phyloP scores from a whole-genome alignment of 139 green algal species.

The Chlorella vulgaris region DNA sequence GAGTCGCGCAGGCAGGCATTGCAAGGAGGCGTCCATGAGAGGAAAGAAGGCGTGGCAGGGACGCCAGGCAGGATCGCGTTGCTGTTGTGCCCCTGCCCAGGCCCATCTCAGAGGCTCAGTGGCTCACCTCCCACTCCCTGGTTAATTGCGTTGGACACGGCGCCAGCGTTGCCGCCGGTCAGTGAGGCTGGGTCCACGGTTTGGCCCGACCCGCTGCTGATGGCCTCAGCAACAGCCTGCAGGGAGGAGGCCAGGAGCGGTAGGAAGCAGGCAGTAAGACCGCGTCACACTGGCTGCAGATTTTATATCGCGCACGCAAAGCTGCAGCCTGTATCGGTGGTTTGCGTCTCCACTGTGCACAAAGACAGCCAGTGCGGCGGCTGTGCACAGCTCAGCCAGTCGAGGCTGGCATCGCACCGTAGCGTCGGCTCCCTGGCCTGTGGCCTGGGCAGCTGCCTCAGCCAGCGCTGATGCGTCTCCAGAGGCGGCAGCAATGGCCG shows the following conservation, averaged over 20 bases:
- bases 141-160: conserved; percentile 7
- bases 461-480: conserved; percentile 7
- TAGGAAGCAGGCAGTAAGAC: background rate
- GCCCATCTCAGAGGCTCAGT: too few species aligned
- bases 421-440: background rate
- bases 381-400: background rate
- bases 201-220: background rate
- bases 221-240: conserved; percentile 16
- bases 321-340: too few species aligned
- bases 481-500: background rate
- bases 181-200: background rate
- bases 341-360: too few species aligned
- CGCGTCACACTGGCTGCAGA: too few species aligned
- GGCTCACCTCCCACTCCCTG: background rate
- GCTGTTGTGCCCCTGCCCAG: too few species aligned
- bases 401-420: background rate
- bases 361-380: background rate
- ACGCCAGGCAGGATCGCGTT: too few species aligned
- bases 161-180: background rate
- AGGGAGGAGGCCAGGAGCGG: background rate
- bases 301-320: background rate
- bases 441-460: background rate
- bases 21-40: background rate
- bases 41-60: too few species aligned
- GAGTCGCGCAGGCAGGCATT: background rate